Evolutionary conservation across 306 rosid species (phyloP), one percentile per base, ranked within the genome.

Genomic region (Glycine soja): DNA sequence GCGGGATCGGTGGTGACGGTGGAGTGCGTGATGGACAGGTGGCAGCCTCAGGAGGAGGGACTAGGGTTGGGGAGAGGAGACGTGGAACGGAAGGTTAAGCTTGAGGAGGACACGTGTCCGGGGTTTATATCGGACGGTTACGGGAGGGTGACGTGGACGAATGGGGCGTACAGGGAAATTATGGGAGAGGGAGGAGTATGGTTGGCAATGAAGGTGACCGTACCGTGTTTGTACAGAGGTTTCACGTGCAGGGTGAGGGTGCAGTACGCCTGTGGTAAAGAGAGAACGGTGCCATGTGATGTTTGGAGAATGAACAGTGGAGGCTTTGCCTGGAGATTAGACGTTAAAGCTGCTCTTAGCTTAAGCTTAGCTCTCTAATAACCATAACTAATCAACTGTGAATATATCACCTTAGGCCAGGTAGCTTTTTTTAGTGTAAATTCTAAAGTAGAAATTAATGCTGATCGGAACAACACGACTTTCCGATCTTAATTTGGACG

Each of bases 281-380:
- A 86, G 86, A 87, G 74, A 42, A 90, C 89, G 0, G 84, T 90
- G 56, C 97, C 97, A 7, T 93, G 97, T 69, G 97, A 93, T 66
- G 98, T 84, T 14, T 91, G 98, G 98, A 86, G 91, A 59, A 82
- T 93, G 95, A 87, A 89, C 63, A 53, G 83, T 11, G 92, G 93
- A 50, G 93, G 88, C 0, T 87, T 85, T 75, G 98, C 97, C 73
- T 93, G 98, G 98, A 78, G 93, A 74, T 78, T 93, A 61, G 97
- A 93, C 73, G 91, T 89, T 50, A 57, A 87, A 11, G 97, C 98
- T 7, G 97, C 95, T 19, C 98, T 93, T 19, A 80, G 84, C 54
- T 53, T 91, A 8, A 80, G 84, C 64, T 34, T 91, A 32, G 89
- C 92, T 40, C 79, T 86, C 76, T 89, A 47, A 78, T 69, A 7